Evolutionary conservation across 2,329 filamentous ascomycete species (phyloP), one percentile per base, ranked within the genome.

Genomic region (Tolypocladium endophyticum): DNA sequence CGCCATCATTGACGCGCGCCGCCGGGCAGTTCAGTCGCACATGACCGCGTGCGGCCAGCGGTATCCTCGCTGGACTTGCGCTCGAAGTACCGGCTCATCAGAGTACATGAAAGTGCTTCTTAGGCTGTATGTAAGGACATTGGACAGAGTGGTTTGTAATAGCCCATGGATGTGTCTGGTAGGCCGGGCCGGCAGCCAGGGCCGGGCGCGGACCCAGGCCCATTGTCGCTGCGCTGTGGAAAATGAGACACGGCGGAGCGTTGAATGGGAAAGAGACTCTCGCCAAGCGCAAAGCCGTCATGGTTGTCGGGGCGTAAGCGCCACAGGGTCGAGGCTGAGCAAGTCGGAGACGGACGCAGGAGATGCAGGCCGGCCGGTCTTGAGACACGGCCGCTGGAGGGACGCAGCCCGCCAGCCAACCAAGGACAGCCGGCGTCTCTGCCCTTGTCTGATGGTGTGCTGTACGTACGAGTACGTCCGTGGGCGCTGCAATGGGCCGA

Each of bases 201-300:
- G 39, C 55, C 38, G 23, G 36, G 35, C 20, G 16, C 28, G 28
- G 16, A 20, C 36, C 36, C n/a, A 39, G 54, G 41, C 23, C 3
- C 18, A 16, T 14, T 14, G 43, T 25, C 23, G n/a, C 14, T 30
- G 7, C 20, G 36, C 36, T 14, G 35, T 35, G 55, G 55, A 35
- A 43, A 25, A n/a, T 47, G 33, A 60, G 55, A 60, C 59, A 58
- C 57, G 36, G 25, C 45, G 54, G 41, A 30, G 55, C 47, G n/a
- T 38, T 43, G 56, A 58, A 41, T 39, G 39, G 52, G 56, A 28
- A 47, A 47, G 39, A 36, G 41, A 20, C 41, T 43, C 20, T 33
- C 30, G 43, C 56, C 41, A 57, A 43, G 35, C 2, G 41, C 56
- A 33, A n/a, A 1, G n/a, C 25, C 28, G 18, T 25, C 28, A 12